Conservation (phyloP, 139 green algal species). For the Chlorella ohadii region DNA sequence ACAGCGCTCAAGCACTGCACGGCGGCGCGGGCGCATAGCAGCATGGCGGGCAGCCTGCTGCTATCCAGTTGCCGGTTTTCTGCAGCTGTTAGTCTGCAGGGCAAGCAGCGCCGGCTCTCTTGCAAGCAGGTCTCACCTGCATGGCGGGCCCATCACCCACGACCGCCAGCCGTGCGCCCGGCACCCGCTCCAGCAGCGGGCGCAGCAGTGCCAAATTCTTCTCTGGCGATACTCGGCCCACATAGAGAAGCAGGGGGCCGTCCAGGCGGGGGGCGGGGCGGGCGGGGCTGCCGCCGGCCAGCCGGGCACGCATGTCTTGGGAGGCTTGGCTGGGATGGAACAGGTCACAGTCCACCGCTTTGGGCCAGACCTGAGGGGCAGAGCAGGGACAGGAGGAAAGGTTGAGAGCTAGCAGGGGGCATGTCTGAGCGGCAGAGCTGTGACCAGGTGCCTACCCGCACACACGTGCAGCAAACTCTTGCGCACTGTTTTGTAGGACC, state of each 20-base stretch:
- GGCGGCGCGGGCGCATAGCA: no score
- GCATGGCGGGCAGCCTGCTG: no score
- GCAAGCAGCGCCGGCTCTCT: no score
- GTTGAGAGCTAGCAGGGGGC: no score
- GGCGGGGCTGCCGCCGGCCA: not conserved
- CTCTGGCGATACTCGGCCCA: conserved; percentile 90
- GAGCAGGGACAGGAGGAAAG: not conserved
- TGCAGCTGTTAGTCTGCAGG: no score
- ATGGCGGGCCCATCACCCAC: conserved; percentile 90
- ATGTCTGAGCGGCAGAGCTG: no score
- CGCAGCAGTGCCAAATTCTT: conserved; percentile 70
- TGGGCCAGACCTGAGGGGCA: conserved; percentile 77
- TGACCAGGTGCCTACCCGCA: no score
- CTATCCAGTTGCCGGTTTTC: no score
- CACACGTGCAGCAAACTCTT: no score
- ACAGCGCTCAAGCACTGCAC: no score
- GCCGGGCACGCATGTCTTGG: conserved; percentile 28
- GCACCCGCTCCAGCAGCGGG: conserved; percentile 69
- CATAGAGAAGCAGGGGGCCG: conserved; percentile 84
- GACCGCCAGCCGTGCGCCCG: conserved; percentile 80
- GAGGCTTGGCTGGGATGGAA: conserved; percentile 84
- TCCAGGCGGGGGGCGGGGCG: conserved; percentile 37
- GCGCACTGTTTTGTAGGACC: no score
- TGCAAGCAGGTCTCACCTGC: not conserved
- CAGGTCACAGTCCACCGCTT: conserved; percentile 56